phyloP scores from a whole-genome alignment of 2,329 filamentous ascomycete species.

The Talaromyces sp. region DNA sequence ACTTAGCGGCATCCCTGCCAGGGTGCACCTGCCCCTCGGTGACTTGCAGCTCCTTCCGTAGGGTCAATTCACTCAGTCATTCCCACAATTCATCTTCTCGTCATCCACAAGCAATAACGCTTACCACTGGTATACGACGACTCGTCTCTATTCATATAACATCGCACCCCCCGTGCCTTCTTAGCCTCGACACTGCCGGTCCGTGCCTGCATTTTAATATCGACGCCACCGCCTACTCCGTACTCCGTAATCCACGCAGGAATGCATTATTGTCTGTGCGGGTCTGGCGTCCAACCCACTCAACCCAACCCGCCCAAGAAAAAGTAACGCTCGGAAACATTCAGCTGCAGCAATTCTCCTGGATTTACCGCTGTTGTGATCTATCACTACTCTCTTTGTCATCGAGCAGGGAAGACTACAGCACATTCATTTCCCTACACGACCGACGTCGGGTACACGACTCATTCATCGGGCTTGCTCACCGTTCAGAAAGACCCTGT shows the following conservation, averaged over 20 bases:
- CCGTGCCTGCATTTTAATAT: conserved; percentile 16
- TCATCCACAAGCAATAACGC: not conserved
- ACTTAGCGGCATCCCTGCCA: not conserved
- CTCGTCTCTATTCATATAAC: not conserved
- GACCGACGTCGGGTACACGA: no score
- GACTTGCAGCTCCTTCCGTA: not conserved
- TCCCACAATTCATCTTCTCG: not conserved
- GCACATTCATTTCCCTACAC: not conserved
- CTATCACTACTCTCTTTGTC: not conserved
- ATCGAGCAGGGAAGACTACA: not conserved
- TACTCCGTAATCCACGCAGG: conserved; percentile 9
- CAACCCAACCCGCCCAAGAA: not conserved
- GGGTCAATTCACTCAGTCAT: not conserved
- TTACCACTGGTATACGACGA: no score
- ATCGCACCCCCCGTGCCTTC: not conserved
- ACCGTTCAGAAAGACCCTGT: not conserved
- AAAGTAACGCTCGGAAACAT: conserved; percentile 13
- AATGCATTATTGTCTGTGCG: conserved; percentile 18
- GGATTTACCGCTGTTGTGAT: not conserved
- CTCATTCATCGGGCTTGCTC: not conserved
- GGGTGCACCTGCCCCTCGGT: not conserved
- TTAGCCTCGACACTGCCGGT: conserved; percentile 4
- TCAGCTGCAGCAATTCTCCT: conserved; percentile 1
- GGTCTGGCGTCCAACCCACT: conserved; percentile 13
- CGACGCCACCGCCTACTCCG: conserved; percentile 15